Conservation (phyloP, 2,329 filamentous ascomycete genomes). For the Nigrospora sphaerica region DNA sequence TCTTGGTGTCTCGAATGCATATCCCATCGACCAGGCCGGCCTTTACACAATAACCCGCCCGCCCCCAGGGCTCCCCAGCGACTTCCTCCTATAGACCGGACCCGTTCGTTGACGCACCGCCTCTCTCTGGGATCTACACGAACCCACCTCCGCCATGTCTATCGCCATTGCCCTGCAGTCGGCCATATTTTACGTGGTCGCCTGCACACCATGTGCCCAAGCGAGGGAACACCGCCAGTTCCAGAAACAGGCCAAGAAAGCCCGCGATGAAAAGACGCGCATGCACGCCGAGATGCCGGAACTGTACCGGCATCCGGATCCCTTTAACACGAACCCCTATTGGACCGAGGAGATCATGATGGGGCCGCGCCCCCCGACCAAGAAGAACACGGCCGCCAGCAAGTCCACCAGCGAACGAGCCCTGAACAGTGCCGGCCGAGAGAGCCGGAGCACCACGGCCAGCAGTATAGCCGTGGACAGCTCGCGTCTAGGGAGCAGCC, state of each 20-base stretch:
- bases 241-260: constrained; percentile 61
- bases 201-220: constrained; percentile 72
- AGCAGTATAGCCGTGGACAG: constrained; percentile 26
- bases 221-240: constrained; percentile 63
- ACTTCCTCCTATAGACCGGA: no score
- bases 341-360: constrained; percentile 83
- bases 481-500: constrained; percentile 29
- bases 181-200: constrained; percentile 69
- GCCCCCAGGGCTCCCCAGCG: no score
- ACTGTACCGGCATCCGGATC: constrained; percentile 70
- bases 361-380: constrained; percentile 67
- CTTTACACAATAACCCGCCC: no score
- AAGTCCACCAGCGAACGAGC: constrained; percentile 54
- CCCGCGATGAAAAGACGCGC: constrained; percentile 57
- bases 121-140: background rate
- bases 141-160: constrained; percentile 31
- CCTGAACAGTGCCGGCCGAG: constrained; percentile 49
- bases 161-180: constrained; percentile 61
- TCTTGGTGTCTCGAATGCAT: no score
- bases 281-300: constrained; percentile 64
- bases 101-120: no score
- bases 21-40: no score
- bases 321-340: constrained; percentile 80
- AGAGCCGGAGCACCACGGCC: constrained; percentile 33
- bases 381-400: constrained; percentile 39